phyloP scores from a whole-genome alignment of 2,329 filamentous ascomycete species.

The Triangularia verruculosa region DNA sequence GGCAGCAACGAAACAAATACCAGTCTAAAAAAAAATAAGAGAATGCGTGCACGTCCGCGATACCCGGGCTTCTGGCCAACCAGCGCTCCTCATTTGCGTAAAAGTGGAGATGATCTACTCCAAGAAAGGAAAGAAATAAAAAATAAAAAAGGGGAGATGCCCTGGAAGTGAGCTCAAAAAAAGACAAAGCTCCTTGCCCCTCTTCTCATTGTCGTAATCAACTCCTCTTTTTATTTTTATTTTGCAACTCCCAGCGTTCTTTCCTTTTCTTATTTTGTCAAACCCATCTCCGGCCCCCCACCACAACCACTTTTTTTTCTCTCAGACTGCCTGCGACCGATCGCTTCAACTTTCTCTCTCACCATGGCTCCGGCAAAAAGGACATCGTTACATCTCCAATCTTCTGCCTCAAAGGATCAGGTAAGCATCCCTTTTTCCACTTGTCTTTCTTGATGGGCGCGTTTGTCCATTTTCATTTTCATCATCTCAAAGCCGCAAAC shows the following conservation, averaged over 20 bases:
- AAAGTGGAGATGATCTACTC: constrained; percentile 2
- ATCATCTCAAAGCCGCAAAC: neutral
- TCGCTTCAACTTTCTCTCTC: neutral
- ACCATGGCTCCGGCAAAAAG: constrained; percentile 8
- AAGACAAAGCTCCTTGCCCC: constrained; percentile 18
- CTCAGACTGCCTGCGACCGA: neutral
- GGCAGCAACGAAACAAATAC: constrained; percentile 6
- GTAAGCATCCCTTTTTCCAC: constrained; percentile 3
- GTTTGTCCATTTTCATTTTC: neutral
- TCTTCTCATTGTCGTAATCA: constrained; percentile 19
- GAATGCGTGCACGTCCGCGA: constrained; percentile 7
- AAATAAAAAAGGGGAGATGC: constrained; percentile 12
- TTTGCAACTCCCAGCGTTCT: constrained; percentile 1
- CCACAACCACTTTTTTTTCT: neutral
- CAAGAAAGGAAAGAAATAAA: constrained; percentile 15
- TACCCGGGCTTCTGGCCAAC: neutral
- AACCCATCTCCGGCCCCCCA: neutral
- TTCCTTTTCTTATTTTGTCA: neutral
- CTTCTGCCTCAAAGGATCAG: constrained; percentile 1
- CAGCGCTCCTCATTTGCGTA: neutral
- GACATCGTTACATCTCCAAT: neutral
- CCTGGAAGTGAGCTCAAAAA: neutral
- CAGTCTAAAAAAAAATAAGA: neutral
- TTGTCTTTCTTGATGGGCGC: neutral
- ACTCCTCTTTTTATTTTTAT: constrained; percentile 9